Evolutionary conservation across 2,329 filamentous ascomycete genomes (phyloP), one percentile per base, ranked within the genome.

Genomic region (Emmonsiellopsis sp.): DNA sequence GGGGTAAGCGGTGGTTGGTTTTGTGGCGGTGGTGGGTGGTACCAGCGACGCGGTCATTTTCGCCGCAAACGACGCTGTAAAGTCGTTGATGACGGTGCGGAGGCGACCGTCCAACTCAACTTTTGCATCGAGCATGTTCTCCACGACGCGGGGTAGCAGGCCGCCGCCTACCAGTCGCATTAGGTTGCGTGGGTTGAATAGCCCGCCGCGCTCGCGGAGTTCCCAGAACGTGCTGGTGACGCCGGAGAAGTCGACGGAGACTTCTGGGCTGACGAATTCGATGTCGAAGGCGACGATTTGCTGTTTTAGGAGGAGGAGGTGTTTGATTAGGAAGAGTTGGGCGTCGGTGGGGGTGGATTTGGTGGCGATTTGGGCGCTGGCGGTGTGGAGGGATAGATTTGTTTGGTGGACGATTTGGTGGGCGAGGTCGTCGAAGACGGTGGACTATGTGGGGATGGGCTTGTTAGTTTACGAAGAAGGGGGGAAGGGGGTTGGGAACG

Each of bases 231-330:
- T 85, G 58, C 74, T 81, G 5, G 81, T 82, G 10, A 85, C 71
- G 49, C 75, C 77, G n/a, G 81, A 82, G 65, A 86, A 84, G 67
- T 86, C 83, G 64, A 86, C 78, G 11, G 78, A 77, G 47, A 85
- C 74, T 57, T 86, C 83, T 3, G 83, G 82, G 2, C 80, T 79
- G 17, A 84, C 80, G 61, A 80, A 86, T 65, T 86, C 91, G 60
- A 98, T 96, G 71, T 98, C 93, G 57, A 98, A 90, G 8, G 91
- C 91, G 31, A 98, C 84, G 50, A 98, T 87, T 67, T 96, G 88
- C 66, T 96, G 94, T 70, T 97, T 97, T 50, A 98, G 81, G 49
- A 96, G 85, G 49, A 98, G 85, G 2, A 98, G 79, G 66, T 98
- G 95, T 62, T 92, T 93, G 62, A 98, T 85, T 64, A 96, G 84